These are phyloP conservation scores for Coriolopsis trogii DNA, from an alignment of 1,284 basidiomycete species.

Conservation along the genomic window DNA sequence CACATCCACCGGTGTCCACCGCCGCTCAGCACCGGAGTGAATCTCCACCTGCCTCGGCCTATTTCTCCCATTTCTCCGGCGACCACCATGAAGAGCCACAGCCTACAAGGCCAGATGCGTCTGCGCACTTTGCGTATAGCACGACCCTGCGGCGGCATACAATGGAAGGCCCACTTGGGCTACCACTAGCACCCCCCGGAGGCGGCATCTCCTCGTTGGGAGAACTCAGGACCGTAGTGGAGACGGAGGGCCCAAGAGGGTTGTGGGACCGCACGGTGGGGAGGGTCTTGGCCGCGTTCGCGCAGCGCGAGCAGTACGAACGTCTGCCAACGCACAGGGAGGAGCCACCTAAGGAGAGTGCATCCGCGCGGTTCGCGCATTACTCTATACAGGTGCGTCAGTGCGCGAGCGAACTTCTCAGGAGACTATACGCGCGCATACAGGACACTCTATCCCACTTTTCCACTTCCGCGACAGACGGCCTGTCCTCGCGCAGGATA, in stretches of 20 bases:
- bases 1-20: slow-evolving; percentile 10
- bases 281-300: slow-evolving; percentile 34
- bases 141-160: slow-evolving; percentile 76
- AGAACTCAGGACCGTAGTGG: slow-evolving; percentile 29
- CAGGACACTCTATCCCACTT: slow-evolving; percentile 74
- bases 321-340: slow-evolving; percentile 36
- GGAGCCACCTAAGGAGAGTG: slow-evolving; percentile 35
- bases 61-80: slow-evolving; percentile 62
- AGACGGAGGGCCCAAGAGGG: slow-evolving; percentile 33
- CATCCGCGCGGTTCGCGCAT: slow-evolving; percentile 38
- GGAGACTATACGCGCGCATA: slow-evolving; percentile 1
- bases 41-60: slow-evolving; percentile 78
- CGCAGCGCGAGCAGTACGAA: slow-evolving; percentile 27
- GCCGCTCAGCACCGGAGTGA: slow-evolving; percentile 42
- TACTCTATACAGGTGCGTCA: slow-evolving; percentile 50
- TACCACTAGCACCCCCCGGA: slow-evolving; percentile 40
- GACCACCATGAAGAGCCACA: slow-evolving; percentile 52
- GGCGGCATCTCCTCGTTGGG: slow-evolving; percentile 30
- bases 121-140: slow-evolving; percentile 79
- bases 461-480: slow-evolving; percentile 60
- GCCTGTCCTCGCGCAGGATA: slow-evolving; percentile 69
- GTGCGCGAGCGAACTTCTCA: not conserved
- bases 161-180: slow-evolving; percentile 42
- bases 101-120: slow-evolving; percentile 58
- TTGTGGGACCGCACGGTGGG: slow-evolving; percentile 46